Conservation (phyloP, 495 filamentous ascomycete genomes). For the Hyaloscypha variabilis region DNA sequence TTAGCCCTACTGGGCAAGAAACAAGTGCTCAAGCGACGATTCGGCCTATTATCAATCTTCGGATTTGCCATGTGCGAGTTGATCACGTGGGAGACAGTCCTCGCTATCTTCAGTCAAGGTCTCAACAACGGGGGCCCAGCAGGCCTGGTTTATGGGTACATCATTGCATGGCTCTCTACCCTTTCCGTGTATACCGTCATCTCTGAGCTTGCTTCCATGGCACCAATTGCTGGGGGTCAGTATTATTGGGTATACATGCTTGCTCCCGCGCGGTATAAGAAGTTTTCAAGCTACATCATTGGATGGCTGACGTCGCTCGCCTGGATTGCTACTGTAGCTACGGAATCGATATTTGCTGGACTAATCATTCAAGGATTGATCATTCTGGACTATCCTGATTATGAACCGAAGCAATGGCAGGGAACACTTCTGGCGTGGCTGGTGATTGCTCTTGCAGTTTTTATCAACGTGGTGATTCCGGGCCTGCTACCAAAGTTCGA, state of each 20-base stretch:
- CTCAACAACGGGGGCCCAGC: slow-evolving; percentile 49
- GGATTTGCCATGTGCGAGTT: slow-evolving; percentile 47
- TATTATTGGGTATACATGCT: slow-evolving; percentile 51
- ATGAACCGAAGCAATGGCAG: slow-evolving; percentile 47
- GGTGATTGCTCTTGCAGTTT: slow-evolving; percentile 39
- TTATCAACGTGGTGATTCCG: slow-evolving; percentile 45
- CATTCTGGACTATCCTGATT: slow-evolving; percentile 42
- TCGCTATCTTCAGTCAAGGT: slow-evolving; percentile 23
- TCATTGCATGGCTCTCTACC: slow-evolving; percentile 52
- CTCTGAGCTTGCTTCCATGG: slow-evolving; percentile 52
- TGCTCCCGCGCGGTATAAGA: slow-evolving; percentile 40
- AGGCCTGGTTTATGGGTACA: slow-evolving; percentile 53
- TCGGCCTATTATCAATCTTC: slow-evolving; percentile 50
- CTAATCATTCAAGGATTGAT: slow-evolving; percentile 51
- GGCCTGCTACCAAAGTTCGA: slow-evolving; percentile 43
- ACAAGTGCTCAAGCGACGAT: slow-evolving; percentile 50
- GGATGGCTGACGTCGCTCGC: slow-evolving; percentile 39
- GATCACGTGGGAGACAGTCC: slow-evolving; percentile 45
- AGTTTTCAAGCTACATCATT: slow-evolving; percentile 48
- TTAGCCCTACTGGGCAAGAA: slow-evolving; percentile 54
- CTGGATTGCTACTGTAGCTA: slow-evolving; percentile 36
- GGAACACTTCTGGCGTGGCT: slow-evolving; percentile 51
- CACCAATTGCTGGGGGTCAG: slow-evolving; percentile 37
- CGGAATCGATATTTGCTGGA: slow-evolving; percentile 41
- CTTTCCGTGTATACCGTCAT: slow-evolving; percentile 47